Evolutionary conservation across 2,329 filamentous ascomycete species (phyloP).

Genomic region (Metarhizium anisopliae): DNA sequence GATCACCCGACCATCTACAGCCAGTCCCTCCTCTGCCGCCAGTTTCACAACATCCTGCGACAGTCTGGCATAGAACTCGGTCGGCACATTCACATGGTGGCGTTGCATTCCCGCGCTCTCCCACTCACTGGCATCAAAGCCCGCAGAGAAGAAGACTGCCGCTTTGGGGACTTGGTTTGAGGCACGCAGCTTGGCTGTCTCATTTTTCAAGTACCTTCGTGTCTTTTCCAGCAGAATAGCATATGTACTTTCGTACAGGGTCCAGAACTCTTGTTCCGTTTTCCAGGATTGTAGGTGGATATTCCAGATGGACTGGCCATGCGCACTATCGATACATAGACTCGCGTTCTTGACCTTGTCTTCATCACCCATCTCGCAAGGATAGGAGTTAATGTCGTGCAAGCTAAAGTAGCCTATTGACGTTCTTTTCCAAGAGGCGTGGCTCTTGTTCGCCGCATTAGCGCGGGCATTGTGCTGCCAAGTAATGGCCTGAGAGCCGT

Average conservation of each 20-base stretch:
- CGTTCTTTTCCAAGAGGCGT: slow-evolving; percentile 68
- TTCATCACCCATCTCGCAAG: slow-evolving; percentile 87
- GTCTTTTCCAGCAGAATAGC: slow-evolving; percentile 70
- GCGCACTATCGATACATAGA: slow-evolving; percentile 86
- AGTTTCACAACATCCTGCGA: slow-evolving; percentile 77
- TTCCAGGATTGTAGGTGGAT: slow-evolving; percentile 87
- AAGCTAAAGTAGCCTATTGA: slow-evolving; percentile 93
- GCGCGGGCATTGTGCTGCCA: slow-evolving; percentile 82
- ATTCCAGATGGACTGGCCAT: slow-evolving; percentile 93
- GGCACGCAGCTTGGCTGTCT: slow-evolving; percentile 56
- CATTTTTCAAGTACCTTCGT: slow-evolving; percentile 62
- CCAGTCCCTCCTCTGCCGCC: slow-evolving; percentile 68
- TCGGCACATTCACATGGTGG: slow-evolving; percentile 91
- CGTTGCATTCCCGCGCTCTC: slow-evolving; percentile 90
- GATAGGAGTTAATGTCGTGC: slow-evolving; percentile 97
- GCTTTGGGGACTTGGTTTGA: slow-evolving; percentile 60
- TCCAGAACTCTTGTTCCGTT: slow-evolving; percentile 77
- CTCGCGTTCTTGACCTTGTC: slow-evolving; percentile 93
- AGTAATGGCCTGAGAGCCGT: slow-evolving; percentile 89
- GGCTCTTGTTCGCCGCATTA: slow-evolving; percentile 54
- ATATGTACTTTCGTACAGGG: slow-evolving; percentile 75
- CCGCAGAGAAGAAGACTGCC: slow-evolving; percentile 89
- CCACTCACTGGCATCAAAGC: slow-evolving; percentile 95
- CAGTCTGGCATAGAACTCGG: slow-evolving; percentile 89
- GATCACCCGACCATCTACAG: slow-evolving; percentile 75